Evolutionary conservation across 257 asterid species (phyloP).

Genomic region (Lithospermum erythrorhizon): DNA sequence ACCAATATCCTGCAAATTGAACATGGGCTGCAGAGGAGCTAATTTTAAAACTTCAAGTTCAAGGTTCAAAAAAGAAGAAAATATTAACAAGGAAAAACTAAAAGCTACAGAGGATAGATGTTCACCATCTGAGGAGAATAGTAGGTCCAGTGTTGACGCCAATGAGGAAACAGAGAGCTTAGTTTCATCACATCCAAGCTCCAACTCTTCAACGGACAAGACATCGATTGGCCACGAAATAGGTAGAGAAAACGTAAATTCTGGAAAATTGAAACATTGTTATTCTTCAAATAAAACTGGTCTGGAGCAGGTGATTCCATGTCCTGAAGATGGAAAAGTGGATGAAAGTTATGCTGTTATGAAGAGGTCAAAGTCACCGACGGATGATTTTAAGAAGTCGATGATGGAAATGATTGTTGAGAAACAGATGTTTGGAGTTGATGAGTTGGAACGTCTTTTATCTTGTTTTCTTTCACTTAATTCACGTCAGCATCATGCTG

Average conservation of each 20-base stretch:
- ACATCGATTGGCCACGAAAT: background rate
- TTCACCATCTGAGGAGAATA: conserved; percentile 17
- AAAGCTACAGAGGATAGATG: conserved; percentile 14
- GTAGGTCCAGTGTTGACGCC: conserved; percentile 13
- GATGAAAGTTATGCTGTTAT: conserved; percentile 43
- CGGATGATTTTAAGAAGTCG: conserved; percentile 70
- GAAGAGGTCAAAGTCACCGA: conserved; percentile 63
- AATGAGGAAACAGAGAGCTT: conserved; percentile 26
- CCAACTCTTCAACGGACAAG: conserved; percentile 18
- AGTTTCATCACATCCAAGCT: conserved; percentile 27
- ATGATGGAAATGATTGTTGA: conserved; percentile 76
- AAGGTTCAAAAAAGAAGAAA: conserved; percentile 7
- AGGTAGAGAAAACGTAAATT: no score
- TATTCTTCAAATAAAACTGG: conserved; percentile 6
- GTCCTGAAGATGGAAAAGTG: conserved; percentile 25
- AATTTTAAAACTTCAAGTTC: background rate
- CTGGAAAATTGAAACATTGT: background rate
- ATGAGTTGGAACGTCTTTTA: conserved; percentile 56
- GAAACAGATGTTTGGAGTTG: conserved; percentile 46
- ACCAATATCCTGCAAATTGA: conserved; percentile 3
- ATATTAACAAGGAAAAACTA: conserved; percentile 7
- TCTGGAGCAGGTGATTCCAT: conserved; percentile 15
- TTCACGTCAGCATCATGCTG: conserved; percentile 47
- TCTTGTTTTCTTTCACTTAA: conserved; percentile 59
- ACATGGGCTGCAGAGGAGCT: background rate